Percentiles rank a stretch among this genome's conserved stretches.
Evolutionary conservation across 495 filamentous ascomycete species (phyloP).

Genomic region (Tuber calosporum): DNA sequence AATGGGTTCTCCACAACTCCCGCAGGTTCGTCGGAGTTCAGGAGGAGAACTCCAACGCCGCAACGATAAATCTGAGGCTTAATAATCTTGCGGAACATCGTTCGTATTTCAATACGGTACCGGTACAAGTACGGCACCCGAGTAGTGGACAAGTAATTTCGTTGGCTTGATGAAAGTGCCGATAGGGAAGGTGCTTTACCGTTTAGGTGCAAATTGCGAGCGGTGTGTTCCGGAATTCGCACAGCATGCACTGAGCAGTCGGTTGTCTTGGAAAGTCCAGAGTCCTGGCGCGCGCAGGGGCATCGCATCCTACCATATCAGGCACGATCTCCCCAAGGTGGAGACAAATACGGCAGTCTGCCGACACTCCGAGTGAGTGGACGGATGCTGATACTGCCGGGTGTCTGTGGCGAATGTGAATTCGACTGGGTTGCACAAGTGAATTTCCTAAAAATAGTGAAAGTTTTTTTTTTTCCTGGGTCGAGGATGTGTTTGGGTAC

Average conservation of each 20-base stretch:
- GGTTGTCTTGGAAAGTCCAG: background rate
- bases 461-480: slow-evolving; percentile 1
- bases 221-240: background rate
- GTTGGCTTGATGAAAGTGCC: background rate
- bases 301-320: background rate
- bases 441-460: background rate
- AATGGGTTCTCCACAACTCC: background rate
- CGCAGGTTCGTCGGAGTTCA: background rate
- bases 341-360: background rate
- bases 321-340: background rate
- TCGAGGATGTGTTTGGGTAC: background rate
- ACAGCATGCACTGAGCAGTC: background rate
- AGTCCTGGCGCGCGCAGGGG: background rate
- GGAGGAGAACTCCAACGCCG: background rate
- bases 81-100: background rate
- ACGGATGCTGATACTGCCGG: background rate
- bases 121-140: too few relatives aligned
- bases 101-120: background rate
- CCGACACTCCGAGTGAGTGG: background rate
- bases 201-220: background rate
- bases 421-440: background rate
- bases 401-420: background rate
- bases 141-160: too few relatives aligned
- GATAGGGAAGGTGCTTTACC: background rate
- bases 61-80: background rate